These are phyloP conservation scores for Saussurea involucrata DNA, from an alignment of 129 eudicot genomes.

Conservation along the genomic window DNA sequence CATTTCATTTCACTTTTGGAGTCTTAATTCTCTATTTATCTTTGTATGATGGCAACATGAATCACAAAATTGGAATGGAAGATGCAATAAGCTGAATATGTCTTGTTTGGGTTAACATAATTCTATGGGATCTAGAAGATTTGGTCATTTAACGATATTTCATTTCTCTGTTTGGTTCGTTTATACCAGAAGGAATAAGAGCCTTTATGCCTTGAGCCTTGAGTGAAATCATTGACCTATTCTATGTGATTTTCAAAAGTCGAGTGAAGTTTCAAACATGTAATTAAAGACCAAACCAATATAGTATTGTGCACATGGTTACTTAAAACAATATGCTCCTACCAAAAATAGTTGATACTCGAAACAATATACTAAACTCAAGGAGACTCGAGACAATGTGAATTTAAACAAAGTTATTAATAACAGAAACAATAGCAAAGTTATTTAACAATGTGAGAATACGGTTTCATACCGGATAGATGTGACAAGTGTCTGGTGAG, in stretches of 20 bases:
- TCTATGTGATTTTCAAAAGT: not conserved
- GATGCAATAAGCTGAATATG: not conserved
- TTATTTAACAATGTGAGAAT: too few species aligned
- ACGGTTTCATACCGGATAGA: too few species aligned
- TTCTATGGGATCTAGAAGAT: not conserved
- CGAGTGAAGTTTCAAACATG: not conserved
- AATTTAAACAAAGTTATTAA: not conserved
- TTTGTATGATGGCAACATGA: not conserved
- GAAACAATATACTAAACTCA: not conserved
- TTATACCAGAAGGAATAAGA: too few species aligned
- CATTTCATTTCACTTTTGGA: not conserved
- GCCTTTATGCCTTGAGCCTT: too few species aligned
- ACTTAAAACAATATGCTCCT: too few species aligned
- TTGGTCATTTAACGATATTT: too few species aligned
- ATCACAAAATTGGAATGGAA: not conserved
- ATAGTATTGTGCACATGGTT: too few species aligned
- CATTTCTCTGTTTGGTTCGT: not conserved
- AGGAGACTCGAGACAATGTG: not conserved
- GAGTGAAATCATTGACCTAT: too few species aligned
- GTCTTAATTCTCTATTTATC: not conserved
- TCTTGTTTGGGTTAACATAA: not conserved
- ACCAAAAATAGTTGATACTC: not conserved
- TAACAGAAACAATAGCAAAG: not conserved
- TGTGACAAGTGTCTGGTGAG: too few species aligned
- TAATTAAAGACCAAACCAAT: not conserved